These are phyloP conservation scores for Volvariella volvacea DNA, from an alignment of 1,284 basidiomycete species.

Conservation along the genomic window DNA sequence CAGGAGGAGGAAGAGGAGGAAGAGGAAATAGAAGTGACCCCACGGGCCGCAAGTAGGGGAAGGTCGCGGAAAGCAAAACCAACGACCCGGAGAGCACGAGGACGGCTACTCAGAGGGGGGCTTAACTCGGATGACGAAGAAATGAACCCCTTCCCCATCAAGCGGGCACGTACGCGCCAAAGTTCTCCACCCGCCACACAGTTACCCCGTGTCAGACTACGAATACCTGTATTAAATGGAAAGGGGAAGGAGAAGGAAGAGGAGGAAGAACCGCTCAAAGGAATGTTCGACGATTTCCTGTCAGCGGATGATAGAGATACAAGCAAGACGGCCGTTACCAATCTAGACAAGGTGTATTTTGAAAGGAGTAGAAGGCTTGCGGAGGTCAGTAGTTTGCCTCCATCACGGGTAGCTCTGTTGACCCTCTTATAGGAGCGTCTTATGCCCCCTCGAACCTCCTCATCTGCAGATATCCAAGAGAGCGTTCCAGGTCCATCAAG, in stretches of 20 bases:
- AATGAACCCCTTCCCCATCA: constrained; percentile 10
- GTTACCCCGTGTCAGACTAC: constrained; percentile 43
- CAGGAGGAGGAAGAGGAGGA: neutral
- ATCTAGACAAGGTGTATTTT: constrained; percentile 72
- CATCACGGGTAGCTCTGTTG: neutral
- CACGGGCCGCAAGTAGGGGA: neutral
- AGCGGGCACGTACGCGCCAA: constrained; percentile 19
- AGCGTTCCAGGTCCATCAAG: constrained; percentile 46
- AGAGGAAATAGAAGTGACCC: neutral
- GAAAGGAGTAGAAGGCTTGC: constrained; percentile 66
- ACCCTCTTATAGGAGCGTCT: constrained; percentile 41
- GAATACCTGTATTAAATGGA: constrained; percentile 43
- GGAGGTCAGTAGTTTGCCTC: constrained; percentile 44
- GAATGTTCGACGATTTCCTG: constrained; percentile 83
- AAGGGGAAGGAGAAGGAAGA: constrained; percentile 59
- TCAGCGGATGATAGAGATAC: constrained; percentile 69
- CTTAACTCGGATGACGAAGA: constrained; percentile 11
- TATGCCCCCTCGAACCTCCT: constrained; percentile 30
- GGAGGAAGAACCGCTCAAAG: constrained; percentile 33
- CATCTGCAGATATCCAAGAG: constrained; percentile 18
- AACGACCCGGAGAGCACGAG: constrained; percentile 3
- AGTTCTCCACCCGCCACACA: constrained; percentile 21
- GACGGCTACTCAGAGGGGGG: constrained; percentile 3
- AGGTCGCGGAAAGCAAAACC: neutral
- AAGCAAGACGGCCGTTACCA: constrained; percentile 58